Conservation (phyloP, 2,329 filamentous ascomycete genomes). For the Tolypocladium nubicola region DNA sequence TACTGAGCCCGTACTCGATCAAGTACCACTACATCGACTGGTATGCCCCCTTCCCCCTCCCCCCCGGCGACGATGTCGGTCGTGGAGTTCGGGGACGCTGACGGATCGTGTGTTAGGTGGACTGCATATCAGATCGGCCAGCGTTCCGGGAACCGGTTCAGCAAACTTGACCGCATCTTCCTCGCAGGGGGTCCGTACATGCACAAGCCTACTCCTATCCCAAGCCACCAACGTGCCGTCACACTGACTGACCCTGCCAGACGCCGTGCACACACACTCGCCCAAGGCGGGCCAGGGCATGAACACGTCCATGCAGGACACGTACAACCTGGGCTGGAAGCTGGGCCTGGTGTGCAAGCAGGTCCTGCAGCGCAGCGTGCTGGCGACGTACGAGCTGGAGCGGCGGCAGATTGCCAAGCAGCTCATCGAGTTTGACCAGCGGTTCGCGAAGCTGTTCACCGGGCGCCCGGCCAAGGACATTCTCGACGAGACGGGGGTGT, state of each 20-base stretch:
- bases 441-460: slow-evolving; percentile 45
- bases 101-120: slow-evolving; percentile 6
- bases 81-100: background rate
- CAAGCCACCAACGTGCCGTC: slow-evolving; percentile 25
- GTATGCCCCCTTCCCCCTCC: slow-evolving; percentile 35
- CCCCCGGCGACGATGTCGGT: background rate
- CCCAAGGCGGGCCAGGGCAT: slow-evolving; percentile 62
- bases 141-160: slow-evolving; percentile 48
- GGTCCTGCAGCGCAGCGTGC: slow-evolving; percentile 27
- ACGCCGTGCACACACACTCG: slow-evolving; percentile 42
- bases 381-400: slow-evolving; percentile 40
- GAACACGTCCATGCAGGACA: slow-evolving; percentile 62
- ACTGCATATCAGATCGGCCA: slow-evolving; percentile 51
- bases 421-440: slow-evolving; percentile 54
- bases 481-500: slow-evolving; percentile 35
- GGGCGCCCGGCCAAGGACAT: slow-evolving; percentile 46
- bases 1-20: slow-evolving; percentile 56
- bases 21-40: slow-evolving; percentile 54
- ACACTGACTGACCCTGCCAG: slow-evolving; percentile 15
- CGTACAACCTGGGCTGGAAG: slow-evolving; percentile 46
- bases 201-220: background rate
- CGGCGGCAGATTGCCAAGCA: slow-evolving; percentile 51
- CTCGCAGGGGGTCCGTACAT: slow-evolving; percentile 51
- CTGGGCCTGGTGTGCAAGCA: slow-evolving; percentile 35
- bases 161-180: slow-evolving; percentile 49